These are phyloP conservation scores for Solanum hybrid DNA, from an alignment of 305 asterid genomes.

Conservation along the genomic window DNA sequence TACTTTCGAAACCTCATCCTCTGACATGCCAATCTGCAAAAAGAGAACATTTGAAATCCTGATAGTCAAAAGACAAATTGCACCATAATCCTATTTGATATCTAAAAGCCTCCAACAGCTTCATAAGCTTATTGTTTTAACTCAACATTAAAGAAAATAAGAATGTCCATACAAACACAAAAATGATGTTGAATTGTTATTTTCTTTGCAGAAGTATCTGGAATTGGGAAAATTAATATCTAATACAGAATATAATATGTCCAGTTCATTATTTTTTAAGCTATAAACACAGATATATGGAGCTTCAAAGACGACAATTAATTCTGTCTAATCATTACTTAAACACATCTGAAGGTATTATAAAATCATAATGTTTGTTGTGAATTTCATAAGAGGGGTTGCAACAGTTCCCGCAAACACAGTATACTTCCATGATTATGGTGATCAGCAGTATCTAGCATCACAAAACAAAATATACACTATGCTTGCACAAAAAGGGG, in stretches of 20 bases:
- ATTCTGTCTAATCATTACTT: background rate
- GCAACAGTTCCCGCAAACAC: background rate
- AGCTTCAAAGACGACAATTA: background rate
- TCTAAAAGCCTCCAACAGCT: background rate
- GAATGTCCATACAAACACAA: background rate
- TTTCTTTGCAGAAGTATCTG: background rate
- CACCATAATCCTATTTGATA: background rate
- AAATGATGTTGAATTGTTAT: background rate
- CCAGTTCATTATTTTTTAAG: background rate
- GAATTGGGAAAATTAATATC: background rate
- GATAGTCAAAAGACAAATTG: background rate
- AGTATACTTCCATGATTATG: background rate
- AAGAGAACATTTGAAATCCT: conserved; percentile 10
- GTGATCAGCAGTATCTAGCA: background rate
- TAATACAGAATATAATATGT: background rate
- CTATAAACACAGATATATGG: background rate
- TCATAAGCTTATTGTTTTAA: background rate
- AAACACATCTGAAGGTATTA: background rate
- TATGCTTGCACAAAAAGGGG: background rate
- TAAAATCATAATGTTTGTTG: background rate
- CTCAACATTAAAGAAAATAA: background rate
- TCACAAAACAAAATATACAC: background rate
- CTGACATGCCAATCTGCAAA: conserved; percentile 77
- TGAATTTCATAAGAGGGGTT: background rate
- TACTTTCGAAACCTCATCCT: conserved; percentile 61